Base-by-base conservation (phyloP, 169 alveolate genomes). In the Cryptosporidium andersoni region DNA sequence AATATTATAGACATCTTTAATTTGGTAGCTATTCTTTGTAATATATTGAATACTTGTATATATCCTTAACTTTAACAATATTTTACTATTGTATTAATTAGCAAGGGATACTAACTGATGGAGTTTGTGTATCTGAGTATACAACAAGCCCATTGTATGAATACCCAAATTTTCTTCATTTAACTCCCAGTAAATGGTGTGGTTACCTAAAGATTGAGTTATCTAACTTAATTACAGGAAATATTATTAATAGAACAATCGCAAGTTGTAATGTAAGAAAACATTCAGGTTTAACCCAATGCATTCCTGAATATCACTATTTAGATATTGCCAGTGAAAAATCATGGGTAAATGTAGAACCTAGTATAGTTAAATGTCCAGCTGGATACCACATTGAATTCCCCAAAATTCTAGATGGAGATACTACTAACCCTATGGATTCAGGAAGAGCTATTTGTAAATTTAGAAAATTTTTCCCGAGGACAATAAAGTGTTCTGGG, bases 101-200 rank as follows among this genome's bases (percentile, higher is more conserved):
- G 85, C 74, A 58, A 8, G 85, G 85, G 12, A 45, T 25, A 12
- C 16, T 74, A 2, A 74, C 55, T 11, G 63, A 74, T 58, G 85
- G 85, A 11, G 55, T 74, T 74, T 74, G 85, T 36, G 85, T 74
- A n/a, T 8, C n/a, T 14, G 85, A 74, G 39, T 34, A 7, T 4
- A 58, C 74, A 4, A 56, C 68, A 56, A 74, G 43, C 45, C 74
- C 85, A 1, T 34, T 74, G 12, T 74, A 74, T 74, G 68, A 74
- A 14, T 74, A 68, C 25, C 85, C 85, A 2, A 48, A 2, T 42
- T 66, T 66, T 25, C 37, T 74, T 14, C 66, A 62, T 34, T 56
- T 74, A 7, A 74, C 85, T 12, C 85, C 85, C n/a, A 55, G 49
- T 58, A 74, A 60, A 36, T 74, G 85, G 85, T 74, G 85, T 58